These are phyloP conservation scores for Rosa hybrid DNA, from an alignment of 331 rosid species.

Conservation along the genomic window DNA sequence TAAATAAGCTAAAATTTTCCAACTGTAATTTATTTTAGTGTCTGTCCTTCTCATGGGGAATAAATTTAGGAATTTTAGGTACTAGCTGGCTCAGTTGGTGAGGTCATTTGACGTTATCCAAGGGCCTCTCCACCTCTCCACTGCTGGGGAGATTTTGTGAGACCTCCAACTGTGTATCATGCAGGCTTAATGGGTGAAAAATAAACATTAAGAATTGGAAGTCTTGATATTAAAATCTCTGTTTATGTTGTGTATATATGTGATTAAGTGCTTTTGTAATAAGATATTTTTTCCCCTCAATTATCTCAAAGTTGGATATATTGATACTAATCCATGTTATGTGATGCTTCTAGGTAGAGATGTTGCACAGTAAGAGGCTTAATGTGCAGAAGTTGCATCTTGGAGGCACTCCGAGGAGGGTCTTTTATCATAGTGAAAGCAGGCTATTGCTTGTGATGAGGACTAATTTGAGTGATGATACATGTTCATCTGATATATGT, in stretches of 20 bases:
- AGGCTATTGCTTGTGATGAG: constrained; percentile 86
- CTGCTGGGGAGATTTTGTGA: background rate
- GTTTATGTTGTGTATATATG: background rate
- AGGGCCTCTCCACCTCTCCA: constrained; percentile 2
- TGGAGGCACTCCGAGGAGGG: constrained; percentile 93
- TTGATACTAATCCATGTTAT: constrained; percentile 29
- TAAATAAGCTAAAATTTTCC: background rate
- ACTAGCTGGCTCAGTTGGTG: background rate
- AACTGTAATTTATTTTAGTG: background rate
- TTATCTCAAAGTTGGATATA: constrained; percentile 20
- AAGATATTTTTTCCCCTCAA: background rate
- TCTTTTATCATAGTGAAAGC: constrained; percentile 84
- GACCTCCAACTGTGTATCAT: background rate
- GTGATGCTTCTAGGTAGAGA: constrained; percentile 75
- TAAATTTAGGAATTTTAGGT: background rate
- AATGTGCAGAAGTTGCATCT: constrained; percentile 89
- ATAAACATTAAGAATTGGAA: background rate
- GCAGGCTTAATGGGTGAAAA: background rate
- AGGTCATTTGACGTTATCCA: background rate
- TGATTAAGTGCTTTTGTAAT: background rate
- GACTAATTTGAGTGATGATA: constrained; percentile 65
- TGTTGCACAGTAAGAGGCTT: constrained; percentile 90
- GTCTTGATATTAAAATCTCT: background rate
- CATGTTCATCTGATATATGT: constrained; percentile 75
- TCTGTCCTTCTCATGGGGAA: background rate